Percentiles rank a stretch among this genome's conserved stretches.
Evolutionary conservation across 176 grass and related monocot species (phyloP).

Genomic region (Poa annua): DNA sequence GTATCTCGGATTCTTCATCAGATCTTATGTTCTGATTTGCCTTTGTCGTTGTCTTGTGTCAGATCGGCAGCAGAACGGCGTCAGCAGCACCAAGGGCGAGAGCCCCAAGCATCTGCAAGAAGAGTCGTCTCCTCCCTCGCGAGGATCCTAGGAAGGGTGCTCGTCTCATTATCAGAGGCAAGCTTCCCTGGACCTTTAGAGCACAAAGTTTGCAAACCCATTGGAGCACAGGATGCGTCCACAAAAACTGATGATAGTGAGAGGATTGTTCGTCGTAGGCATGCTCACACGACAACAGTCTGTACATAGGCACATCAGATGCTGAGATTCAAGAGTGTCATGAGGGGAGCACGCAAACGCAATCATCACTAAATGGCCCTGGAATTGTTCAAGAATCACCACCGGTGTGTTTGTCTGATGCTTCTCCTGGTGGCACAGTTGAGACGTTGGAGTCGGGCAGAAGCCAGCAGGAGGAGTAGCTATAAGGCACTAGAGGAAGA

Average conservation of each 20-base stretch:
- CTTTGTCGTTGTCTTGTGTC: background rate
- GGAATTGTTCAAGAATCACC: constrained; percentile 60
- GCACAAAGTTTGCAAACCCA: constrained; percentile 65
- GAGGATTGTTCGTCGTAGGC: constrained; percentile 30
- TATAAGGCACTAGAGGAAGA: constrained; percentile 72
- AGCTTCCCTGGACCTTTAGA: constrained; percentile 61
- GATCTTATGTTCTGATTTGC: constrained; percentile 42
- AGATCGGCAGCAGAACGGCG: constrained; percentile 53
- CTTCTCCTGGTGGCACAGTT: constrained; percentile 59
- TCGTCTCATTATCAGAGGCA: constrained; percentile 50
- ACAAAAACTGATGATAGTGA: constrained; percentile 79
- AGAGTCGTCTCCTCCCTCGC: constrained; percentile 55
- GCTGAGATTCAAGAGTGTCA: constrained; percentile 49
- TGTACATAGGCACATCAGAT: constrained; percentile 44
- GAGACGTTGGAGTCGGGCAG: constrained; percentile 92
- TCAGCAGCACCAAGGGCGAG: constrained; percentile 43
- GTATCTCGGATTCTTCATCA: background rate
- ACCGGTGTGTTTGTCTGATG: constrained; percentile 45
- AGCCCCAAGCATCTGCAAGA: constrained; percentile 42
- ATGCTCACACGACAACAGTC: background rate
- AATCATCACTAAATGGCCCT: constrained; percentile 32
- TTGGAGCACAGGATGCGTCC: constrained; percentile 71
- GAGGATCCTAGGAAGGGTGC: constrained; percentile 40
- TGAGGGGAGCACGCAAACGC: background rate
- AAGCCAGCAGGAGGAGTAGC: constrained; percentile 71